phyloP scores from a whole-genome alignment of 495 filamentous ascomycete genomes.

The Aspergillus campestris region DNA sequence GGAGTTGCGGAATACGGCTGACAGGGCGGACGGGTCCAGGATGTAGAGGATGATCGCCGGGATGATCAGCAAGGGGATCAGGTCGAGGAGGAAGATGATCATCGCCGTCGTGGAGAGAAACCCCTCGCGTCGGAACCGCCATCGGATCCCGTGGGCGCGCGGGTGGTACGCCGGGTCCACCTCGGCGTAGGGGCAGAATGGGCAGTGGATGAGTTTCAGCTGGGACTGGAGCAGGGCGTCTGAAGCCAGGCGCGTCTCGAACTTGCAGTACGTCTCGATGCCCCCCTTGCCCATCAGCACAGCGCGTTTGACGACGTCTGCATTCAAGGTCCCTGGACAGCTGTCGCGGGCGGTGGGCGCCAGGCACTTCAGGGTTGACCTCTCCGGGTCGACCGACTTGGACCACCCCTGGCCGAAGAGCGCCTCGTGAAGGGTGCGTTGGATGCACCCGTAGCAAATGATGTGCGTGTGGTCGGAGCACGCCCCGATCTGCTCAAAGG shows the following conservation, averaged over 20 bases:
- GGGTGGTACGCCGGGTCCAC: conserved; percentile 69
- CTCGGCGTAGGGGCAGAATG: conserved; percentile 88
- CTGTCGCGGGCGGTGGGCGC: conserved; percentile 53
- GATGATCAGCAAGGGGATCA: conserved; percentile 45
- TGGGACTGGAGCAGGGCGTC: conserved; percentile 62
- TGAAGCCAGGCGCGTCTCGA: conserved; percentile 68
- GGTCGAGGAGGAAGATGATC: conserved; percentile 33
- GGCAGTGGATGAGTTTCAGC: conserved; percentile 73
- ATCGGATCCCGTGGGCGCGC: conserved; percentile 26
- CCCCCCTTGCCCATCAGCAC: conserved; percentile 59
- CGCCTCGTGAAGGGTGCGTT: conserved; percentile 68
- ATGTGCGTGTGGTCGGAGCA: conserved; percentile 68
- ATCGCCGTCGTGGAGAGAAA: conserved; percentile 28
- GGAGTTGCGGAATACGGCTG: conserved; percentile 40
- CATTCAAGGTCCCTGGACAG: conserved; percentile 68
- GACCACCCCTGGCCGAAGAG: conserved; percentile 90
- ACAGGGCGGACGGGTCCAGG: conserved; percentile 28
- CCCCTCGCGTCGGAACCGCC: conserved; percentile 46
- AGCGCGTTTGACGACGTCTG: conserved; percentile 59
- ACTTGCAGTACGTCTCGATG: conserved; percentile 55
- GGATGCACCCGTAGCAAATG: conserved; percentile 80
- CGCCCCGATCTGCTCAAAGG: conserved; percentile 74
- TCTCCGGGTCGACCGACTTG: conserved; percentile 62
- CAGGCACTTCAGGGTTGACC: conserved; percentile 68
- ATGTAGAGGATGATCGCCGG: conserved; percentile 39